Evolutionary conservation across 345 rosid species (phyloP), one percentile per base, ranked within the genome.

Genomic region (Camelina sativa): DNA sequence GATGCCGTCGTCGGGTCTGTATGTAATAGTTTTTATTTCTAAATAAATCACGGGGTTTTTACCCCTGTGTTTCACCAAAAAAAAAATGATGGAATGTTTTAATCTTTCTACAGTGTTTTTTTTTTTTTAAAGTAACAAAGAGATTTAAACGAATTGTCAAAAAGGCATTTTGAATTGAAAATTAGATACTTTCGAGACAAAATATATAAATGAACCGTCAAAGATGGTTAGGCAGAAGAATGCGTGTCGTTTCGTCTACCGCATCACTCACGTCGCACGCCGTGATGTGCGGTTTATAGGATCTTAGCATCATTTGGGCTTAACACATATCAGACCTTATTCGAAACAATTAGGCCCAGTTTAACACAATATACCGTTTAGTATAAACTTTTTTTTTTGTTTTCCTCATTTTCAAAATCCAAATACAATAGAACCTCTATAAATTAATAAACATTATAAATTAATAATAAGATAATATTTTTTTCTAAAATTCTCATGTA

Each of bases 151-250:
- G 43, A 65, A 32, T 47, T 32, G 43, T 47, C 16, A 50, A 32
- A 65, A 32, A 48, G 35, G 35, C 12, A 34, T 12, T 19, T 62
- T 22, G 34, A 41, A 20, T 40, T 10, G 12, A 64, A 16, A n/a
- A 28, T 28, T 28, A 28, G 30, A 28, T 4, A 28, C 30, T 0
- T 28, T 28, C 30, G 1, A 28, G 5, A 4, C 2, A 28, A 28
- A 28, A 28, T 28, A 28, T 28, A 28, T 28, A 28, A 28, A 28
- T 28, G 30, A 3, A 65, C 28, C 17, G 69, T 48, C 70, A 35
- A 66, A 34, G 60, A 52, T 55, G 34, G 64, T 56, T 69, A 69
- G 53, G 59, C 53, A 20, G 61, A 65, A 67, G 55, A 71, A 61
- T 71, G 68, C 52, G 41, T 71, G 59, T 60, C 37, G 55, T 72